Base-by-base conservation (phyloP, 805 yeast species). In the Metschnikowia bowlesiae region DNA sequence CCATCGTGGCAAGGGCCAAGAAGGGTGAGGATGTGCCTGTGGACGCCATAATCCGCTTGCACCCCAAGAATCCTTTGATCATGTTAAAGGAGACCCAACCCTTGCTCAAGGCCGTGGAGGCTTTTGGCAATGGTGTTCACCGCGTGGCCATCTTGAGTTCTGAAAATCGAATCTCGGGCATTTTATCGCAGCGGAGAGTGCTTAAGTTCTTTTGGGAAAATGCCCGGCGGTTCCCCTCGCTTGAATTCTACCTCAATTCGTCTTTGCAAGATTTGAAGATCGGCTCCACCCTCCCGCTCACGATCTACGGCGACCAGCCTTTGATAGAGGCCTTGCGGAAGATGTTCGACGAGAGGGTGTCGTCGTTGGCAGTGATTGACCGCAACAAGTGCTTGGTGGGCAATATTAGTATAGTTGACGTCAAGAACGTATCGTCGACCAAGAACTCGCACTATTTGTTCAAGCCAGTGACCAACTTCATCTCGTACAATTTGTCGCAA, bases 71-170 rank as follows among this genome's bases (percentile, higher is more conserved):
- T 62, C 96, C 96, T 2, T 89, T 91, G 62, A 78, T 87, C 53
- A 87, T 88, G 62, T 73, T 94, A 51, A 79, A 82, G 40, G 90
- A 88, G 59, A 57, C 69, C 22, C 90, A 85, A 49, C 80, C 83
- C 18, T 71, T 92, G 47, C 76, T 84, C 39, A 78, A 81, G 5
- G 97, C 89, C 2, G 87, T 88, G 59, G 95, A 89, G 66, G 83
- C 87, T 10, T 74, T 92, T 53, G 98, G 97, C n/a, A 81, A 87
- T 37, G 99, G 99, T 18, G 96, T 91, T 3, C 99, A 94, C 70
- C 78, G 99, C 63, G 82, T 92, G 18, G 96, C 97, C 9, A 87
- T 91, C 49, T 78, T 85, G 22, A 74, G 82, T 62, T 65, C 65
- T 22, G 50, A 52, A 2, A 53, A 53, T 44, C 52, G 46, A 11